Conservation (phyloP, 2,329 filamentous ascomycete species). For the Alternaria hordeiaustralica region DNA sequence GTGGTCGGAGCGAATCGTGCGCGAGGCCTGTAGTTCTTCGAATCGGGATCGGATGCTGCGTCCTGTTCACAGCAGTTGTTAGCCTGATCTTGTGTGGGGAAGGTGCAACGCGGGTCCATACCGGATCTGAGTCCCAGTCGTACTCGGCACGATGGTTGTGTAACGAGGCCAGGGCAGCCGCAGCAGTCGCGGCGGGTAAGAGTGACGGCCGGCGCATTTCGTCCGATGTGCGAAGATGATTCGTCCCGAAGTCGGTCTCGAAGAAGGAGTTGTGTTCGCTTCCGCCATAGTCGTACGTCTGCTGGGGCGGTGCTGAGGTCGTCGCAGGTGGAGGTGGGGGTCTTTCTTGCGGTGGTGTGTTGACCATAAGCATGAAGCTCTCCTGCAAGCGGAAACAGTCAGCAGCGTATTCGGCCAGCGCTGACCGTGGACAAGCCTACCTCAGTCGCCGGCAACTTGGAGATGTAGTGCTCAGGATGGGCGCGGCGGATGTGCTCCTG, state of each 20-base stretch:
- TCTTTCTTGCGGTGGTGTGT: constrained; percentile 79
- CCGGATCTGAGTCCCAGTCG: constrained; percentile 49
- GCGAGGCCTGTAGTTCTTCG: constrained; percentile 47
- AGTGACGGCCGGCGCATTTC: constrained; percentile 70
- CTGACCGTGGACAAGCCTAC: constrained; percentile 1
- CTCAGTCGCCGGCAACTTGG: constrained; percentile 96
- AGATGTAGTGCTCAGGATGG: constrained; percentile 95
- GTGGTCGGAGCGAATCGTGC: constrained; percentile 51
- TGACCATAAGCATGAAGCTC: constrained; percentile 97
- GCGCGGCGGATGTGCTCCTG: constrained; percentile 98
- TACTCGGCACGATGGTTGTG: constrained; percentile 78
- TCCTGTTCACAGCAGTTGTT: constrained; percentile 40
- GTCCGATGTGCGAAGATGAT: constrained; percentile 72
- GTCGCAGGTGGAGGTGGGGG: constrained; percentile 57
- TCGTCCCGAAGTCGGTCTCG: constrained; percentile 69
- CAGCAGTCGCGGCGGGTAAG: constrained; percentile 75
- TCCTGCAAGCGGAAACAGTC: constrained; percentile 55
- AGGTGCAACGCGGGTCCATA: constrained; percentile 27
- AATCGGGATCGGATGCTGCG: constrained; percentile 47
- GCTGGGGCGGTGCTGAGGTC: constrained; percentile 43
- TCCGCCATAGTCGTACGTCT: constrained; percentile 54
- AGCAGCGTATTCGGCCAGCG: constrained; percentile 1
- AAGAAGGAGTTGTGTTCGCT: constrained; percentile 71
- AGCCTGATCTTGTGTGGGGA: constrained; percentile 20
- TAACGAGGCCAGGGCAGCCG: constrained; percentile 85